Base-by-base conservation (phyloP, 208 protist genomes). In the Trypanosoma mega region DNA sequence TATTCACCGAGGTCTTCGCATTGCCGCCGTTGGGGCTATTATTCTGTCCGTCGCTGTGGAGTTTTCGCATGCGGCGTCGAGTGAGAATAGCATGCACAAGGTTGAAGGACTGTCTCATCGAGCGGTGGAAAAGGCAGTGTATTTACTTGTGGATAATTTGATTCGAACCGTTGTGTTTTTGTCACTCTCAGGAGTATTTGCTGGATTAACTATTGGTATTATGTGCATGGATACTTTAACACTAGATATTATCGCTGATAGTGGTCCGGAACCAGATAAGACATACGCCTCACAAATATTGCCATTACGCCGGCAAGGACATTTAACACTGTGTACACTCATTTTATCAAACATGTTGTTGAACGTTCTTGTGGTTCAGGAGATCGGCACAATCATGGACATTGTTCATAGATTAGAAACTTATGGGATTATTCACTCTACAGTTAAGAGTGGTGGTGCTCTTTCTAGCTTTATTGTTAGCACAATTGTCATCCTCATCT, bases 211-310 rank as follows among this genome's bases (percentile, higher is more conserved):
- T n/a, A 83, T 96, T 9, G 89, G 89, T 18, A 85, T 96, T 31
- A 92, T 96, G 85, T 90, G 84, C 45, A 82, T 82, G 31, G 85
- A 96, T 73, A 85, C 76, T 21, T 81, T 93, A 49, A 93, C 89
- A 18, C 72, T 96, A 2, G 83, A 92, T 52, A 88, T 96, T 37
- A 96, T 96, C 61, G 89, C 89, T 2, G 81, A 83, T 54, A 92
- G 85, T 60, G 89, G 89, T 9, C 77, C 78, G 1, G 60, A 66
- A 53, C 89, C 85, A 5, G 84, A 93, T 55, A 78, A 82, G 67
- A 90, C 64, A 3, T 91, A 93, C 48, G 89, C 89, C 23, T 79
- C 78, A 16, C 80, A 60, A 11, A 72, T 96, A 47, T 70, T 93
- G 4, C 89, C 89, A 2, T 68, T 96, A 50, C 80, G 89, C 21